Evolutionary conservation across 106 monocot genomes (phyloP).

Genomic region (Allium sativum): DNA sequence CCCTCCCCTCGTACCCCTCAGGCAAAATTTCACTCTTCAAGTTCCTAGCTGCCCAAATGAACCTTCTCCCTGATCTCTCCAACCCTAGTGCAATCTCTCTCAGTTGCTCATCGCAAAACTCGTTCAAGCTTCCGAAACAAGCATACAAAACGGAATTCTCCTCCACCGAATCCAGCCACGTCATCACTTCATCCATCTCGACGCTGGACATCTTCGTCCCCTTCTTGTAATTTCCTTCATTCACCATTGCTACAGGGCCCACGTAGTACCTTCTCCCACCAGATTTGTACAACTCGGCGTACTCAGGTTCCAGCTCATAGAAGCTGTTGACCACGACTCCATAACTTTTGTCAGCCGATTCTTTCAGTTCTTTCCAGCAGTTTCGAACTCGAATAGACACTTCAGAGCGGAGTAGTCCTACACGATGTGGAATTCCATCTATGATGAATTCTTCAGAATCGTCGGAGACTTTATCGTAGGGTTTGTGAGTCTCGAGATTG

Average conservation of each 20-base stretch:
- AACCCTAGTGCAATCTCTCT: conserved; percentile 26
- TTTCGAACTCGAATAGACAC: not conserved
- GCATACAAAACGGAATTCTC: conserved; percentile 26
- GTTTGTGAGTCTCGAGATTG: not conserved
- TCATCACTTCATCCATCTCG: conserved; percentile 4
- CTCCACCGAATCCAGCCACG: conserved; percentile 24
- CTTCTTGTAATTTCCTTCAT: not conserved
- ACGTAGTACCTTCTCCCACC: conserved; percentile 2
- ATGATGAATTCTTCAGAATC: conserved; percentile 1
- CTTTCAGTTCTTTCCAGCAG: not conserved
- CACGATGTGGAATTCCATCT: conserved; percentile 4
- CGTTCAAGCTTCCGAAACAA: conserved; percentile 41
- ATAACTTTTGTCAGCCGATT: conserved; percentile 2
- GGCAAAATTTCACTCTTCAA: conserved; percentile 4
- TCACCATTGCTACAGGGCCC: conserved; percentile 12
- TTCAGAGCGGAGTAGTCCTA: not conserved
- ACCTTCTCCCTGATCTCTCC: conserved; percentile 2
- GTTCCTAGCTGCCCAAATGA: conserved; percentile 16
- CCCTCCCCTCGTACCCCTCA: conserved; percentile 16
- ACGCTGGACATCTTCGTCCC: not conserved
- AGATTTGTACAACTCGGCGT: not conserved
- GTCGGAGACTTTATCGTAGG: not conserved
- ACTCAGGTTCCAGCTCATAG: conserved; percentile 16
- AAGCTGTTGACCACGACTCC: conserved; percentile 18
- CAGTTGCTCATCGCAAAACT: conserved; percentile 20